Evolutionary conservation across 163 green algal genomes (phyloP), one percentile per base, ranked within the genome.

Genomic region (Scenedesmus sp.): DNA sequence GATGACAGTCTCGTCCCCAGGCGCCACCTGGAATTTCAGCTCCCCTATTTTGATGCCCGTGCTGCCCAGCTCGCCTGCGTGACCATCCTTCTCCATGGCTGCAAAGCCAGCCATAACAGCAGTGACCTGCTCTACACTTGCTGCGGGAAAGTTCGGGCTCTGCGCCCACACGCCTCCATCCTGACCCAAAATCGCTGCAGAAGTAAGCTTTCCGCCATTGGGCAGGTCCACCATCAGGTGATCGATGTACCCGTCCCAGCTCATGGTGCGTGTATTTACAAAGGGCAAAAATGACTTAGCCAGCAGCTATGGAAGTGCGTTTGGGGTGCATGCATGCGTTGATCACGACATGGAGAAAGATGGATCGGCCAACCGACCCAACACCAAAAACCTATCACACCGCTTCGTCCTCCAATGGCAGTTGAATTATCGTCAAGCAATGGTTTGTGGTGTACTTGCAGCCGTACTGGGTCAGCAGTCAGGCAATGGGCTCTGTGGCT

Each of bases 91-190:
- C 83, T 92, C 89, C 4, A 90, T 76, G 18, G 83, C 84, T 33
- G 72, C 61, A 70, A 94, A 95, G 81, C 85, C 93, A 10, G 84
- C 65, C 53, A 93, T 91, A 9, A 95, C 72, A 42, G 86, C 76
- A 12, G 72, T 56, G 20, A 96, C 85, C 78, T 91, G 89, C 2
- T 95, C 94, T 4, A 90, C 68, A 7, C 65, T 94, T 0, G 98
- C 79, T 0, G 92, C 90, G 12, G 97, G 97, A 81, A 99, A 98
- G 22, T 86, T 83, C 3, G 83, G 46, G 80, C 90, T 96, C 68
- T 96, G 88, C 13, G 97, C 97, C 97, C 97, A 99, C 0, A 98
- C 83, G 65, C 94, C 95, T 24, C 97, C 97, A 85, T 98, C 96
- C 35, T 96, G 94, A 24, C 97, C 96, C 20, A 97, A 81, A 73